Conservation (phyloP, 2,329 filamentous ascomycete genomes). For the Talaromyces sp. region DNA sequence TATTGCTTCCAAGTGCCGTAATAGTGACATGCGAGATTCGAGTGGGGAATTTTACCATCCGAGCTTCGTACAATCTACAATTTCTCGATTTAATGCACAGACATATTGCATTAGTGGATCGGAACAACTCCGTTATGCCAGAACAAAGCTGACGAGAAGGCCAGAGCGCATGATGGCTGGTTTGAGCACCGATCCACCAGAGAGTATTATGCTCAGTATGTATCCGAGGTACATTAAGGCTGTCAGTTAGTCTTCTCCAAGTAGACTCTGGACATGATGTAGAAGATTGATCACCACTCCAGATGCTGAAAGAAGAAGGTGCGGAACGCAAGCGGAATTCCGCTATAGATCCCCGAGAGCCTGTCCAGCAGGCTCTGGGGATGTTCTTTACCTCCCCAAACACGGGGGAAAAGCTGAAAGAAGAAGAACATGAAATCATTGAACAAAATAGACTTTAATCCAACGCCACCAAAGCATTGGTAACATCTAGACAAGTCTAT, state of each 20-base stretch:
- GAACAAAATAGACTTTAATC: constrained; percentile 2
- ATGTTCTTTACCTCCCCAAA: neutral
- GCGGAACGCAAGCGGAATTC: neutral
- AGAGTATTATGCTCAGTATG: neutral
- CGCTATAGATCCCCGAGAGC: neutral
- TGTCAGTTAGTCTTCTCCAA: neutral
- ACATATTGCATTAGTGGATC: neutral
- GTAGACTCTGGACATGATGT: neutral
- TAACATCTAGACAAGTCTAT: constrained; percentile 2
- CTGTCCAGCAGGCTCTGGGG: neutral
- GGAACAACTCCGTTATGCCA: neutral
- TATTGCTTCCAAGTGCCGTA: neutral
- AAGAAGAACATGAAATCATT: neutral
- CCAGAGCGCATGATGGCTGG: neutral
- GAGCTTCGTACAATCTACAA: neutral
- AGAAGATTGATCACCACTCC: too few relatives aligned
- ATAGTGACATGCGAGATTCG: neutral
- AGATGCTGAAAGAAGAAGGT: neutral
- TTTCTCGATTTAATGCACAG: neutral
- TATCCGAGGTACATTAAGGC: neutral
- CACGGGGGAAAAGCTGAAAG: neutral
- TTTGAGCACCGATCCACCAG: neutral
- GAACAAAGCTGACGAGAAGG: neutral
- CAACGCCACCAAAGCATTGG: constrained; percentile 8
- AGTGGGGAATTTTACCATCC: neutral